Evolutionary conservation across 495 filamentous ascomycete species (phyloP).

Genomic region (Xylaria sp.): DNA sequence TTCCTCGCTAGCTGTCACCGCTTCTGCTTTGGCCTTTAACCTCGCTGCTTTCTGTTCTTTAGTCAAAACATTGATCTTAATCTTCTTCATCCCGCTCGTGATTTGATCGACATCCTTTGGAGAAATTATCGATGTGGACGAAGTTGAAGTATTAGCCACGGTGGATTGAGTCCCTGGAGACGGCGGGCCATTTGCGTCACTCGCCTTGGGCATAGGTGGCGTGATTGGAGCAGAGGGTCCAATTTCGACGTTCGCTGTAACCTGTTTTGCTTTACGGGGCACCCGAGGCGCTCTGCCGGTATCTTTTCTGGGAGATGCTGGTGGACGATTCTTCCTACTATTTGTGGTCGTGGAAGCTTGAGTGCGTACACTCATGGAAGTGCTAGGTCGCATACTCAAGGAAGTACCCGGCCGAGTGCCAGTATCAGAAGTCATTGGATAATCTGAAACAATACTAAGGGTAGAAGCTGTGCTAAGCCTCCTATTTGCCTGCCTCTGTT

Average conservation of each 20-base stretch:
- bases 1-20: constrained; percentile 27
- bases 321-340: constrained; percentile 55
- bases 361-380: constrained; percentile 45
- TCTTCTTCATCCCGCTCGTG: constrained; percentile 72
- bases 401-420: constrained; percentile 47
- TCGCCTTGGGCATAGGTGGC: not conserved
- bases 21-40: constrained; percentile 43
- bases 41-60: constrained; percentile 72
- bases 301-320: constrained; percentile 49
- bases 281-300: constrained; percentile 40
- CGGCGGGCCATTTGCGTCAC: not conserved
- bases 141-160: constrained; percentile 33
- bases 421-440: constrained; percentile 23
- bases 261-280: constrained; percentile 56
- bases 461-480: constrained; percentile 51
- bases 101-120: constrained; percentile 63
- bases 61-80: constrained; percentile 76
- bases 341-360: constrained; percentile 38
- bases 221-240: constrained; percentile 7
- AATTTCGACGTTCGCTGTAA: constrained; percentile 48
- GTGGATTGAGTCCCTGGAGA: not conserved
- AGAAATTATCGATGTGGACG: constrained; percentile 24
- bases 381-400: constrained; percentile 47
- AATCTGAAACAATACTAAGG: constrained; percentile 23
- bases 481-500: constrained; percentile 38